Evolutionary conservation across 495 filamentous ascomycete genomes (phyloP).

Genomic region (Jackrogersella multiformis): DNA sequence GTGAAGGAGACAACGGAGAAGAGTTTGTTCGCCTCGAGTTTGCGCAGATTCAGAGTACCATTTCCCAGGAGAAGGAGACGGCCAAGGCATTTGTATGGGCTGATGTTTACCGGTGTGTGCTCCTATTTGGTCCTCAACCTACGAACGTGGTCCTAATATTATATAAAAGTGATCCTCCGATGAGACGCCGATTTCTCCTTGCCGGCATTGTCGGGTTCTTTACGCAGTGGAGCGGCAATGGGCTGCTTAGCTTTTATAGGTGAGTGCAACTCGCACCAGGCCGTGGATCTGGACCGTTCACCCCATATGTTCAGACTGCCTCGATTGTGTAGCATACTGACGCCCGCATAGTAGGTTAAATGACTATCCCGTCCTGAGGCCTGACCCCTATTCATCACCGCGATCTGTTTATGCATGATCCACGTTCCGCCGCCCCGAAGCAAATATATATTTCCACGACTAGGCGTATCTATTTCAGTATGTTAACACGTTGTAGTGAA

Average conservation of each 20-base stretch:
- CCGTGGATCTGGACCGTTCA: not conserved
- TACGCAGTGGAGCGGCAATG: slow-evolving; percentile 64
- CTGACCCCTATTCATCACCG: not conserved
- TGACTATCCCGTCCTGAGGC: not conserved
- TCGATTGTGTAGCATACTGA: slow-evolving; percentile 6
- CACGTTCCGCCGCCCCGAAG: not conserved
- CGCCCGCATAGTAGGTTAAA: slow-evolving; percentile 39
- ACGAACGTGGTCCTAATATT: not conserved
- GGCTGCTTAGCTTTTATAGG: slow-evolving; percentile 57
- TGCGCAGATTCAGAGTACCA: slow-evolving; percentile 64
- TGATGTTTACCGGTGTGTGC: slow-evolving; percentile 55
- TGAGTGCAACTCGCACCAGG: not conserved
- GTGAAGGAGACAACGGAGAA: slow-evolving; percentile 60
- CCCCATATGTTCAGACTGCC: not conserved
- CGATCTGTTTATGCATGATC: not conserved
- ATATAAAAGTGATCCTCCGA: slow-evolving; percentile 53
- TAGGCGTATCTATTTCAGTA: not conserved
- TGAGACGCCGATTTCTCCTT: slow-evolving; percentile 61
- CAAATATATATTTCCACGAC: too few species aligned
- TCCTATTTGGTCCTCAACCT: not conserved
- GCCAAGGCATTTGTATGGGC: slow-evolving; percentile 59
- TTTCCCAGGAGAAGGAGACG: slow-evolving; percentile 59
- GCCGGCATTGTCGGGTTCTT: slow-evolving; percentile 55
- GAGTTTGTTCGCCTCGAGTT: slow-evolving; percentile 63
- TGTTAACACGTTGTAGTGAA: slow-evolving; percentile 47